Conservation (phyloP, 352 stramenopile species). For the Phytophthora brassicae region DNA sequence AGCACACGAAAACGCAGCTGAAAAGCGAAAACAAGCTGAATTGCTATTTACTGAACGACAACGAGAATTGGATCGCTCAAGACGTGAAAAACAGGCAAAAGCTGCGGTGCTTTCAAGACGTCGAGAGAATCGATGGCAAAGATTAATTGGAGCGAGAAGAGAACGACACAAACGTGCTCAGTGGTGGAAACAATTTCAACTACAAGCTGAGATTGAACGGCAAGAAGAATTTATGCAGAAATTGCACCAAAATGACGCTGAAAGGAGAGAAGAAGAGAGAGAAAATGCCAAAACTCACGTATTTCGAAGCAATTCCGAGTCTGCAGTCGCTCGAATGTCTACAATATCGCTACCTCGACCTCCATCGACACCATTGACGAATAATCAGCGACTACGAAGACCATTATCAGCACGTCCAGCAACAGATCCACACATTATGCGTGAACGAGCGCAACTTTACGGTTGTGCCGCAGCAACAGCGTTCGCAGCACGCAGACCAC, state of each 20-base stretch:
- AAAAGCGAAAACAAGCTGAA: slow-evolving; percentile 32
- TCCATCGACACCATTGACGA: background rate
- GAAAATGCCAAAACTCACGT: background rate
- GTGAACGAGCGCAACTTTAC: slow-evolving; percentile 51
- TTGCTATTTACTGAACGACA: slow-evolving; percentile 15
- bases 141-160: slow-evolving; percentile 11
- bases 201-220: slow-evolving; percentile 11
- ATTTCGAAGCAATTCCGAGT: background rate
- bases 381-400: slow-evolving; percentile 12
- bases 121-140: slow-evolving; percentile 17
- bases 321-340: background rate
- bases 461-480: slow-evolving; percentile 55
- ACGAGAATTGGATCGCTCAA: slow-evolving; percentile 8
- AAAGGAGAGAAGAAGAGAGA: slow-evolving; percentile 2
- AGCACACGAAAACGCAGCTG: slow-evolving; percentile 33
- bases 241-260: slow-evolving; percentile 10
- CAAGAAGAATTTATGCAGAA: slow-evolving; percentile 29
- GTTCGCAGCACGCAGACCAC: slow-evolving; percentile 28
- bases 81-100: slow-evolving; percentile 24
- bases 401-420: slow-evolving; percentile 31
- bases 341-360: slow-evolving; percentile 4
- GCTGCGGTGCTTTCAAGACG: slow-evolving; percentile 20
- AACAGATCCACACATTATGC: slow-evolving; percentile 36
- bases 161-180: slow-evolving; percentile 26
- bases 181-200: slow-evolving; percentile 21